Evolutionary conservation across 306 rosid species (phyloP).

Genomic region (Fagus sylvatica): DNA sequence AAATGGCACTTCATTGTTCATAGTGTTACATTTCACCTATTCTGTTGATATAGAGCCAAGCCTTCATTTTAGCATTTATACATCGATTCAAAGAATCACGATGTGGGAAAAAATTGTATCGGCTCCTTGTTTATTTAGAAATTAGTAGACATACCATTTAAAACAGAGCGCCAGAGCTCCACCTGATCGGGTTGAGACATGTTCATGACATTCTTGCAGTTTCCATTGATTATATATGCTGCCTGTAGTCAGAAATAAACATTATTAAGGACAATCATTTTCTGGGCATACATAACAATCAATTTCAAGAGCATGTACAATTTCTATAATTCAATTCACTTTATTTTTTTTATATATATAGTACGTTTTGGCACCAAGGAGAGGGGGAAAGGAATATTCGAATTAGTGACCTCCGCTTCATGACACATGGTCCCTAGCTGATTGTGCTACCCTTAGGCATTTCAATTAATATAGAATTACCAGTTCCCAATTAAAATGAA

Average conservation of each 20-base stretch:
- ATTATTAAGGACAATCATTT: not conserved
- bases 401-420: too few species aligned
- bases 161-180: slow-evolving; percentile 90
- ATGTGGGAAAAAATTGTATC: slow-evolving; percentile 7
- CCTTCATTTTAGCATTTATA: slow-evolving; percentile 6
- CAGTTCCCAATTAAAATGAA: not conserved
- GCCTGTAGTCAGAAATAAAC: slow-evolving; percentile 57
- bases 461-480: not conserved
- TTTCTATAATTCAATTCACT: not conserved
- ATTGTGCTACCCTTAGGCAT: too few species aligned
- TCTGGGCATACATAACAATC: not conserved
- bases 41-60: not conserved
- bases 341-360: too few species aligned
- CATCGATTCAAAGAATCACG: not conserved
- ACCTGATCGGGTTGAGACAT: slow-evolving; percentile 94
- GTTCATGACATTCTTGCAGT: slow-evolving; percentile 94
- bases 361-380: too few species aligned
- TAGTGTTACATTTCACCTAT: not conserved
- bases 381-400: too few species aligned
- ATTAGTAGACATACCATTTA: slow-evolving; percentile 55
- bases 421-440: too few species aligned
- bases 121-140: slow-evolving; percentile 17
- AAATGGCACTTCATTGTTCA: not conserved
- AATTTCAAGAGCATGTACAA: not conserved
- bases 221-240: slow-evolving; percentile 80